Conservation (phyloP, 306 rosid species). For the Chamaecrista fasciculata region DNA sequence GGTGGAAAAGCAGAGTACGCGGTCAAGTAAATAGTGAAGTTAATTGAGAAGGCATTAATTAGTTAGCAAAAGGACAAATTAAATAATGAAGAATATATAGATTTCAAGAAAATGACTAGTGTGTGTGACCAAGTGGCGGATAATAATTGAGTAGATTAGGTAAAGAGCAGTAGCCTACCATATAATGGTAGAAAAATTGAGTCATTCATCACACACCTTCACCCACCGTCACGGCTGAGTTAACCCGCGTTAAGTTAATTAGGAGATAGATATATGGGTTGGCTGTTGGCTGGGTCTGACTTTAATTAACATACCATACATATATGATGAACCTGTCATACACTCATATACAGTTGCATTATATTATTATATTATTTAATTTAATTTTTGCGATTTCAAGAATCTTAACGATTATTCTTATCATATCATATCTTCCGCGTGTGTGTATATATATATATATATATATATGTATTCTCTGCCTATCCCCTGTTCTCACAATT, state of each 20-base stretch:
- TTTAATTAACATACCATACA: no score
- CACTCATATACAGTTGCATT: no score
- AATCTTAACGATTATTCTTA: conserved; percentile 30
- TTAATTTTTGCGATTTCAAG: background rate
- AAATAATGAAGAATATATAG: background rate
- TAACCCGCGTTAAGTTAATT: conserved; percentile 11
- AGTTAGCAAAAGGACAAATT: background rate
- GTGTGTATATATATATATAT: background rate
- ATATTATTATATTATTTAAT: background rate
- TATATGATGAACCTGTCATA: no score
- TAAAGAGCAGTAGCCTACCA: background rate
- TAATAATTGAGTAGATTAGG: background rate
- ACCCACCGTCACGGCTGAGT: background rate
- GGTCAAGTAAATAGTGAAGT: no score
- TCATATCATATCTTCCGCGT: no score
- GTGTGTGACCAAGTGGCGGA: background rate
- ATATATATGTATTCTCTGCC: conserved; percentile 24
- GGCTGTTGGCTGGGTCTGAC: background rate
- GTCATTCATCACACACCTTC: background rate
- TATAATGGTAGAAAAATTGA: background rate
- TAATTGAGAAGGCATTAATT: no score
- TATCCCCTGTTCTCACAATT: background rate
- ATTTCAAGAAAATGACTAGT: no score
- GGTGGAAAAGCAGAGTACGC: no score
- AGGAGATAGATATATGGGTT: background rate